These are phyloP conservation scores for Aspergillus ustus DNA, from an alignment of 2,329 filamentous ascomycete genomes.

Conservation along the genomic window DNA sequence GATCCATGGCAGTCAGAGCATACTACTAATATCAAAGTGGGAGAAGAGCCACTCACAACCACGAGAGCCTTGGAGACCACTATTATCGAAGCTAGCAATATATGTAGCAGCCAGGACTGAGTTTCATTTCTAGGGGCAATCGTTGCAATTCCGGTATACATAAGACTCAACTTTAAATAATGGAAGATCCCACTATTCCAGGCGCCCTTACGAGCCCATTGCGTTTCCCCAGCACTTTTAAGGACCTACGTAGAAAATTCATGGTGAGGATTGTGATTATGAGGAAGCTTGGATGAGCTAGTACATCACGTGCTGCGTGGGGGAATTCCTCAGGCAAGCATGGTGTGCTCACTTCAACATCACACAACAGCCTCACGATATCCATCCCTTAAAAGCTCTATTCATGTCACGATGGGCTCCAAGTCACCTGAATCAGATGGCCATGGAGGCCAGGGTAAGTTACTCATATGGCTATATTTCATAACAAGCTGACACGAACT, in stretches of 20 bases:
- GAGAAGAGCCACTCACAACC: too few relatives aligned
- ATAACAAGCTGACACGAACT: not conserved
- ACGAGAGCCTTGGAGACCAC: too few relatives aligned
- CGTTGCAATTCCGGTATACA: too few relatives aligned
- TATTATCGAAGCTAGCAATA: too few relatives aligned
- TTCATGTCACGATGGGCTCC: conserved; percentile 16
- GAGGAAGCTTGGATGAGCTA: too few relatives aligned
- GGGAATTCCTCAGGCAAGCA: not conserved
- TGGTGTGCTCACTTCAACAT: not conserved
- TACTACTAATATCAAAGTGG: too few relatives aligned
- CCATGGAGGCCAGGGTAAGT: conserved; percentile 8
- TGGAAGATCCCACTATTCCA: too few relatives aligned
- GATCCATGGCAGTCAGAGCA: too few relatives aligned
- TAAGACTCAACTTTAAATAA: too few relatives aligned
- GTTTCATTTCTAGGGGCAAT: too few relatives aligned
- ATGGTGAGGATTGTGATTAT: not conserved
- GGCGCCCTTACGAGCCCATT: not conserved
- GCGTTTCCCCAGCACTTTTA: not conserved
- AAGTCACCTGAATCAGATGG: conserved; percentile 12
- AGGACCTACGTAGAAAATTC: not conserved
- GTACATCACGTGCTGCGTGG: not conserved
- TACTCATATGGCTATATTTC: too few relatives aligned
- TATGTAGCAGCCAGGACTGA: too few relatives aligned
- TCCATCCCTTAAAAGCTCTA: not conserved
- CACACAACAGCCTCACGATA: not conserved